These are phyloP conservation scores for Wickerhamiella occidentalis DNA, from an alignment of 805 yeast genomes.

Conservation along the genomic window DNA sequence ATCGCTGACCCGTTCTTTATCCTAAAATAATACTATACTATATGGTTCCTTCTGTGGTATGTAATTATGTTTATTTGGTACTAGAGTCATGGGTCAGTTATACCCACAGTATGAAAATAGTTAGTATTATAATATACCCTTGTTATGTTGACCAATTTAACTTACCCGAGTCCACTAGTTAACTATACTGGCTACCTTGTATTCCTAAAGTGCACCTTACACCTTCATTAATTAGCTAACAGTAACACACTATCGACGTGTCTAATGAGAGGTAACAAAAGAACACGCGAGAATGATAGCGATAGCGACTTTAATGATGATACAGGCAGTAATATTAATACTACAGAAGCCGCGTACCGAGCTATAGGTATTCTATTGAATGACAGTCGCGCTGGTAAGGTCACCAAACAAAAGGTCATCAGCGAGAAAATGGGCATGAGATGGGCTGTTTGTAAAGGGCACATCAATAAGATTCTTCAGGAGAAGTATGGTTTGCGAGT, in stretches of 20 bases:
- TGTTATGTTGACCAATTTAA: too few species aligned
- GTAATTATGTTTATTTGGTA: neutral
- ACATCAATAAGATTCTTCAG: neutral
- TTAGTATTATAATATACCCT: too few species aligned
- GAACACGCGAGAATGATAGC: neutral
- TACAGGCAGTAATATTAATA: neutral
- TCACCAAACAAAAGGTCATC: neutral
- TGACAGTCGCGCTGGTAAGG: neutral
- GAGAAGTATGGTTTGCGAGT: neutral
- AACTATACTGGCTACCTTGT: too few species aligned
- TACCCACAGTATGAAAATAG: too few species aligned
- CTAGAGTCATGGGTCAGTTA: too few species aligned
- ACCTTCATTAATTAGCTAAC: too few species aligned
- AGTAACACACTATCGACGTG: too few species aligned
- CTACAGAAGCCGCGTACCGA: neutral
- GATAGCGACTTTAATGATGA: too few species aligned
- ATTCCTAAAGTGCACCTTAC: too few species aligned
- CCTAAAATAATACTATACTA: neutral
- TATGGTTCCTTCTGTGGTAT: neutral
- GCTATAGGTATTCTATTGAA: neutral
- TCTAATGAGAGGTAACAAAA: too few species aligned
- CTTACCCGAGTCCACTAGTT: too few species aligned
- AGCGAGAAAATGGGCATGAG: neutral
- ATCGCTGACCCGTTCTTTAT: constrained; percentile 3
- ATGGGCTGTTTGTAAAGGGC: neutral